Evolutionary conservation across 2,329 filamentous ascomycete genomes (phyloP).

Genomic region (Rhynchosporium agropyri): DNA sequence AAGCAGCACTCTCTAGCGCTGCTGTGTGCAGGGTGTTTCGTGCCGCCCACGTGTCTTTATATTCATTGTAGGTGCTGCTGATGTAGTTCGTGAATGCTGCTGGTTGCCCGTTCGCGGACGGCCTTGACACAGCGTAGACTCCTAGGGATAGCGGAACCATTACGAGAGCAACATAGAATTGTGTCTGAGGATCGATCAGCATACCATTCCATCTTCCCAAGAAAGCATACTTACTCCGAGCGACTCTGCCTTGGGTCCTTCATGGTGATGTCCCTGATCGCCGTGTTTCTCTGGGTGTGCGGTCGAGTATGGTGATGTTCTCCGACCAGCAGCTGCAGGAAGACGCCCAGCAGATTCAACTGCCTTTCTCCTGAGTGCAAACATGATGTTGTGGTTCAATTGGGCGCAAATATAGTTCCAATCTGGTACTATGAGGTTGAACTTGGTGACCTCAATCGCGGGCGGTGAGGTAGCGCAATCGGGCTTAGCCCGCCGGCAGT

Average conservation of each 20-base stretch:
- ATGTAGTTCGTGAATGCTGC: conserved; percentile 53
- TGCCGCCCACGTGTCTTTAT: conserved; percentile 55
- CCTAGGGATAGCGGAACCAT: conserved; percentile 49
- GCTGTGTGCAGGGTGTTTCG: conserved; percentile 62
- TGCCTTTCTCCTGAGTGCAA: conserved; percentile 41
- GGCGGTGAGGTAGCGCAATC: conserved; percentile 5
- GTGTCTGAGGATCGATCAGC: conserved; percentile 43
- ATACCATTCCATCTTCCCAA: conserved; percentile 13
- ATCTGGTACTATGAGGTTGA: conserved; percentile 26
- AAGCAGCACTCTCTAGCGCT: conserved; percentile 63
- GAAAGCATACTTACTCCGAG: conserved; percentile 51
- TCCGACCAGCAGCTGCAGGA: conserved; percentile 27
- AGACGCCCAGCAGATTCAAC: conserved; percentile 37
- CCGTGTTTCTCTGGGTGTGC: conserved; percentile 32
- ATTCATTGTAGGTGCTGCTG: conserved; percentile 57
- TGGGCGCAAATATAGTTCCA: conserved; percentile 26
- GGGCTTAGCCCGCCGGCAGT: conserved; percentile 7
- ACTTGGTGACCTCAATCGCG: conserved; percentile 21
- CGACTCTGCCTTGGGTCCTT: conserved; percentile 49
- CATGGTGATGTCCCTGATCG: conserved; percentile 40
- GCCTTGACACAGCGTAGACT: conserved; percentile 49
- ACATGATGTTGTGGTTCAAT: conserved; percentile 42
- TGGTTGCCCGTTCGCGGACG: conserved; percentile 43
- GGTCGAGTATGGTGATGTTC: conserved; percentile 33
- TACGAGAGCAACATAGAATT: conserved; percentile 51